Base-by-base conservation (phyloP, 305 asterid genomes). In the Plantago rigida region DNA sequence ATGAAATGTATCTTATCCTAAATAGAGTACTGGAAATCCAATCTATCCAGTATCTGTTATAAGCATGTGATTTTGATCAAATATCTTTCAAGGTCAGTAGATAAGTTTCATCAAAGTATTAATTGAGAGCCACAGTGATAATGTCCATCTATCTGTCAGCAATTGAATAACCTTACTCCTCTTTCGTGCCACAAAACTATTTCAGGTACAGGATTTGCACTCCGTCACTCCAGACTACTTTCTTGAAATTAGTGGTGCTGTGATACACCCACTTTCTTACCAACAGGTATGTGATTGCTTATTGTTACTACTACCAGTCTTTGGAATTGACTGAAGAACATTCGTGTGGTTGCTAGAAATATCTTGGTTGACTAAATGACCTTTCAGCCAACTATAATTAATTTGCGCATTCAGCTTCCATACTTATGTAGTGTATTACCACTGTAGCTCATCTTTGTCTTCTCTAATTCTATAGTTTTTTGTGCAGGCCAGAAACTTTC, bases 181-280 rank as follows among this genome's bases (percentile, higher is more conserved):
- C 61, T 51, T 60, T 65, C 17, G 13, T 31, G 47, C 50, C 64
- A 59, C 51, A 53, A 41, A 56, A 73, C 60, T 52, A 9, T 74
- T 79, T 80, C 97, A 93, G 97, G 96, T 93, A 73, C 95, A 93
- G 83, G 87, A 93, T 88, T 75, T 93, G 74, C 99, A 93, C 72
- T 83, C 80, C 13, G 69, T 93, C 71, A 93, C 99, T 47, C 99
- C 99, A 9, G 81, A 83, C 73, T 71, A 79, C 79, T 93, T 89
- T 79, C 82, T 93, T 81, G 97, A 93, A 89, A 88, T 93, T 69
- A 89, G 99, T 76, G 97, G 99, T 64, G 96, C 97, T 51, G 87
- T 93, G 75, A 87, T 93, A 62, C 99, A 93, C 73, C 97, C 99
- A 60, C 89, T 93, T 62, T 93, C 99, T 64, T 93, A 93, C 80